Percentiles rank a stretch among this genome's conserved stretches.
phyloP scores from a whole-genome alignment of 192 early-diverging fungal genomes.

The Linnemannia zychae region DNA sequence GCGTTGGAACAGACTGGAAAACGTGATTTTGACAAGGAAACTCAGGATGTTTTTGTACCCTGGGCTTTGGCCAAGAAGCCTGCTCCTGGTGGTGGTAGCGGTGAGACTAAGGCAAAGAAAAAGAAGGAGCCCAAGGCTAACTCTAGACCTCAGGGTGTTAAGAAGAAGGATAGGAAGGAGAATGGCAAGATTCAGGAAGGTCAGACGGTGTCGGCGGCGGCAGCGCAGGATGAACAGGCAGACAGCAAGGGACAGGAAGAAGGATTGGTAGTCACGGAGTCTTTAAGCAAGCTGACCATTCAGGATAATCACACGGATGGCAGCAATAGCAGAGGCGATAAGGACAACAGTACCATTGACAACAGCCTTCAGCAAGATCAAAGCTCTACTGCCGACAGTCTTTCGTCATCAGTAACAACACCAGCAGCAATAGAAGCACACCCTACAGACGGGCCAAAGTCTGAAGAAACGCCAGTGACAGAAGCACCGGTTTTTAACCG shows the following conservation, averaged over 20 bases:
- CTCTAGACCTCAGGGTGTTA: constrained; percentile 42
- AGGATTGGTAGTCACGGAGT: neutral
- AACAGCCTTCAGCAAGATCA: neutral
- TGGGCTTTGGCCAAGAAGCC: constrained; percentile 82
- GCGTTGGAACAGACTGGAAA: constrained; percentile 91
- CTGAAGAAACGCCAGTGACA: neutral
- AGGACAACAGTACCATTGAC: neutral
- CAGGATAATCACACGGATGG: constrained; percentile 2
- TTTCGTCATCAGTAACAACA: neutral
- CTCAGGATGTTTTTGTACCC: constrained; percentile 95
- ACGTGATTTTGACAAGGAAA: constrained; percentile 80
- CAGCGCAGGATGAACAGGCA: neutral
- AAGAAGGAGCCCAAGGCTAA: constrained; percentile 38
- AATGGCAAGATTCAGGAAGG: neutral
- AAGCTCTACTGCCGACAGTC: neutral
- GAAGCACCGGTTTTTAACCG: constrained; percentile 56
- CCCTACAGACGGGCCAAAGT: neutral
- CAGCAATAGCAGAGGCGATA: neutral
- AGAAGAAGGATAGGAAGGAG: constrained; percentile 64
- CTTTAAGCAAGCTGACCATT: constrained; percentile 14
- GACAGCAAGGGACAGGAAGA: neutral
- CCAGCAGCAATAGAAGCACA: neutral
- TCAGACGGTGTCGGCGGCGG: neutral
- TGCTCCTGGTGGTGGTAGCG: too few species aligned
- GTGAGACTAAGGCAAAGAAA: neutral